Evolutionary conservation across 139 green algal species (phyloP).

Genomic region (Zygnema circumcarinatum): DNA sequence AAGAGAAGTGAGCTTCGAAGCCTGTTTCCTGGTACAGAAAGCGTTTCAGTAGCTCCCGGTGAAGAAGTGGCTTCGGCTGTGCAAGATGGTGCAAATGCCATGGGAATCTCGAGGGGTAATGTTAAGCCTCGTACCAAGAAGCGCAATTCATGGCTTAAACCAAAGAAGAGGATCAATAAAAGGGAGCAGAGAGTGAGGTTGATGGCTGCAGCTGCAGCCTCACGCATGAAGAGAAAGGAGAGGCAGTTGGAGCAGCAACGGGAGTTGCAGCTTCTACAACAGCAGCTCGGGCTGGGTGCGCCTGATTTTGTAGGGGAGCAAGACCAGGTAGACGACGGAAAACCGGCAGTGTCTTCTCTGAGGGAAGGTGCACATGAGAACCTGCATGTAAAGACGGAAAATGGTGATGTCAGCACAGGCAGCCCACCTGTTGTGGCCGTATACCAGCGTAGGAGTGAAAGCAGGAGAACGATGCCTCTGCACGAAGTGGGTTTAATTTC

Average conservation of each 20-base stretch:
- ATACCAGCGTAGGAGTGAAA: neutral
- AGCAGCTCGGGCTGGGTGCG: neutral
- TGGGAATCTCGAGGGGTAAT: too few relatives aligned
- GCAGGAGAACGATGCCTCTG: neutral
- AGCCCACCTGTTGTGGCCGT: neutral
- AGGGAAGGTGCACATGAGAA: neutral
- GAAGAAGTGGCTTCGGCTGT: too few relatives aligned
- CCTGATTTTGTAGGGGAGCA: neutral
- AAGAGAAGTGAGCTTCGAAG: too few relatives aligned
- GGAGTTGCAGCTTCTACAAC: neutral
- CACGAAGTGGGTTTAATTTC: neutral
- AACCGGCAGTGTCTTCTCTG: neutral
- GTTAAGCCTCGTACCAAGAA: neutral
- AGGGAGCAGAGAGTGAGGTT: neutral
- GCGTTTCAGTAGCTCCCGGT: too few relatives aligned
- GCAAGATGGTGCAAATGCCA: too few relatives aligned
- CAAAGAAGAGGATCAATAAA: neutral
- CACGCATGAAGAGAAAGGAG: neutral
- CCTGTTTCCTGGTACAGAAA: too few relatives aligned
- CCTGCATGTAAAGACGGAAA: neutral
- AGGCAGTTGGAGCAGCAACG: neutral
- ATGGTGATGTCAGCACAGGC: neutral
- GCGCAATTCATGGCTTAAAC: neutral
- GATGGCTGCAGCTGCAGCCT: neutral
- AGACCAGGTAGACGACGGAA: neutral